Evolutionary conservation across 164 flowering plant species (phyloP), one percentile per base, ranked within the genome.

Genomic region (Macadamia integrifolia): DNA sequence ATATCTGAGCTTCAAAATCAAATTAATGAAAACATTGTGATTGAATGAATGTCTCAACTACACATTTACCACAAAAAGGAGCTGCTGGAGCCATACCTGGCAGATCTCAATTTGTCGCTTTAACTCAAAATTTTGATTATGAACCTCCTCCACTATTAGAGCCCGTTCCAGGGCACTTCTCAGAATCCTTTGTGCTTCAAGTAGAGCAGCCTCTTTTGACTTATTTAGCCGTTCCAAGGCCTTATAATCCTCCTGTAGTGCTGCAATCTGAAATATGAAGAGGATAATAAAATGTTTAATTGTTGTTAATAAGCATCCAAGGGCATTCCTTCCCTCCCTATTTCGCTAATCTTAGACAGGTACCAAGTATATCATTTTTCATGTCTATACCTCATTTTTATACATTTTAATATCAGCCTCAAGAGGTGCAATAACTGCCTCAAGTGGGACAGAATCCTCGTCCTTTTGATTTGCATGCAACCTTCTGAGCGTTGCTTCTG

Each of bases 401-500:
- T 80, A 77, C 73, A 86, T 84, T 78, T 83, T 93, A 40, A 89
- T 81, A 1, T 89, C 89, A 18, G 97, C 91, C 68, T 93, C 94
- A 32, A 93, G 86, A 64, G 98, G 97, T 35, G 94, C 96, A 71
- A 88, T 82, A 71, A 91, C 65, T 52, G 88, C 83, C 65, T 80
- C 91, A 59, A 91, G 49, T 57, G 90, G 86, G 62, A 81, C 49
- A 67, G 74, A 74, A 55, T 86, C 86, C 52, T 84, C 84, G 60
- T 93, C 89, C 76, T 86, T 91, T 40, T 86, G 91, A 75, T 74
- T 77, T 29, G 84, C 82, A 69, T 93, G 80, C 43, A 93, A 79
- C 78, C 97, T 84, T 82, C 97, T 79, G n/a, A 93, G 91, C 62
- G 94, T 78, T 65, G 91, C 91, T 83, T 93, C 97, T 7, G 96